Conservation (phyloP, 306 rosid genomes). For the Dicorynia guianensis region DNA sequence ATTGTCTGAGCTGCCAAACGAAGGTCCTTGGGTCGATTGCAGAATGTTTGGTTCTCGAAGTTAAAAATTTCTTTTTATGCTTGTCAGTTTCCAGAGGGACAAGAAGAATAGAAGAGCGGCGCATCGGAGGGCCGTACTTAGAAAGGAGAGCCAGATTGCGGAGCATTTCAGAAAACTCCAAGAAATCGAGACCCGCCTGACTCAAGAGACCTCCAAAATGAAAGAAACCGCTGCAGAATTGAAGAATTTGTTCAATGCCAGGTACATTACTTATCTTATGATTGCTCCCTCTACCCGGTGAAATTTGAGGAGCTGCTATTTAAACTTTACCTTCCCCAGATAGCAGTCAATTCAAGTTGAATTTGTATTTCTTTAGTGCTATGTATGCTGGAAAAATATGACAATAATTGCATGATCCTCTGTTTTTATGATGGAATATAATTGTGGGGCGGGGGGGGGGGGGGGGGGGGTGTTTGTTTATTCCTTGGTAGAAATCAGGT, state of each 20-base stretch:
- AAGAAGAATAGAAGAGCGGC: conserved; percentile 64
- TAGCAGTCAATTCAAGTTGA: conserved; percentile 15
- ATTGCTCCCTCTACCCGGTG: neutral
- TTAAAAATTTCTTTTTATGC: neutral
- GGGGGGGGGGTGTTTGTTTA: too few relatives aligned
- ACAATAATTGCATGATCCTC: neutral
- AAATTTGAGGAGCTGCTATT: neutral
- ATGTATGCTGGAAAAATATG: neutral
- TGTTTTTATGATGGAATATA: conserved; percentile 9
- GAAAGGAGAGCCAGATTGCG: conserved; percentile 73
- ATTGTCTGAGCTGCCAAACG: neutral
- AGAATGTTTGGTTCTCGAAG: neutral
- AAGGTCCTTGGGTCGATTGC: neutral
- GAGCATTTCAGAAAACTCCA: conserved; percentile 67
- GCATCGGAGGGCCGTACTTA: conserved; percentile 58
- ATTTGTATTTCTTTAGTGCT: conserved; percentile 12
- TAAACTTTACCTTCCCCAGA: neutral
- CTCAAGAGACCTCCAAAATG: conserved; percentile 51
- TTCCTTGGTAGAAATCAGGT: neutral
- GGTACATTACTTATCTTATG: conserved; percentile 46
- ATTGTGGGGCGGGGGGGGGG: too few relatives aligned
- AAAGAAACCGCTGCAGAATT: conserved; percentile 52
- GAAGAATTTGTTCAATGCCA: conserved; percentile 57
- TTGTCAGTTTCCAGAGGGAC: conserved; percentile 70
- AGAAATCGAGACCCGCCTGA: conserved; percentile 47